These are phyloP conservation scores for Fonsecaea pedrosoi DNA, from an alignment of 2,329 filamentous ascomycete species.

Conservation along the genomic window DNA sequence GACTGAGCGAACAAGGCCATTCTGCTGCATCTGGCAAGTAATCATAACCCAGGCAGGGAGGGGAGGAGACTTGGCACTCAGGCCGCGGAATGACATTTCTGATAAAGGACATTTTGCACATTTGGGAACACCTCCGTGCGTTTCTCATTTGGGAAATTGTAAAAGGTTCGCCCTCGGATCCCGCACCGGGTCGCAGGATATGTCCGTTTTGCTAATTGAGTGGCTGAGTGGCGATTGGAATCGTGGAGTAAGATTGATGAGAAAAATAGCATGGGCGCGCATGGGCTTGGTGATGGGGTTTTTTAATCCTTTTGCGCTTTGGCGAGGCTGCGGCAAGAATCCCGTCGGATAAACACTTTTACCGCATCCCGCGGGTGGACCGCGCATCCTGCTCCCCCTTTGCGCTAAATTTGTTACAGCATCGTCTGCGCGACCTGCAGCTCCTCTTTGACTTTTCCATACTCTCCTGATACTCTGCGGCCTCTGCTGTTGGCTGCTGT, in stretches of 20 bases:
- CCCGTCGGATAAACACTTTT: neutral
- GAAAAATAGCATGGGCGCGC: neutral
- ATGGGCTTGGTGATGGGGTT: neutral
- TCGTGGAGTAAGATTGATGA: neutral
- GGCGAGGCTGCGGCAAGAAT: neutral
- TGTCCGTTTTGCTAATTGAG: neutral
- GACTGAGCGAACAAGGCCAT: neutral
- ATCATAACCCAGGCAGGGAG: neutral
- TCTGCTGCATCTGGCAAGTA: constrained; percentile 13
- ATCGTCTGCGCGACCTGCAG: neutral
- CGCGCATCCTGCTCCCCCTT: neutral
- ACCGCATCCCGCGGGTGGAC: neutral
- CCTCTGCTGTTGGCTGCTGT: neutral
- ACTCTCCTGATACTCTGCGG: constrained; percentile 8
- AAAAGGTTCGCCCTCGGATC: neutral
- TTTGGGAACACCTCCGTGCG: neutral
- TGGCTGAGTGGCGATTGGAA: constrained; percentile 3
- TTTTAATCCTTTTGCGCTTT: neutral
- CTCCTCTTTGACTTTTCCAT: neutral
- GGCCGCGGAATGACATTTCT: neutral
- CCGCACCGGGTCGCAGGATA: neutral
- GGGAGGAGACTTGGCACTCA: neutral
- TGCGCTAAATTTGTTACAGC: neutral
- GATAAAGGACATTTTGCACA: neutral
- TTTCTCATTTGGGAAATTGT: neutral